These are phyloP conservation scores for Rhizopogon roseolus DNA, from an alignment of 768 basidiomycete species.

Conservation along the genomic window DNA sequence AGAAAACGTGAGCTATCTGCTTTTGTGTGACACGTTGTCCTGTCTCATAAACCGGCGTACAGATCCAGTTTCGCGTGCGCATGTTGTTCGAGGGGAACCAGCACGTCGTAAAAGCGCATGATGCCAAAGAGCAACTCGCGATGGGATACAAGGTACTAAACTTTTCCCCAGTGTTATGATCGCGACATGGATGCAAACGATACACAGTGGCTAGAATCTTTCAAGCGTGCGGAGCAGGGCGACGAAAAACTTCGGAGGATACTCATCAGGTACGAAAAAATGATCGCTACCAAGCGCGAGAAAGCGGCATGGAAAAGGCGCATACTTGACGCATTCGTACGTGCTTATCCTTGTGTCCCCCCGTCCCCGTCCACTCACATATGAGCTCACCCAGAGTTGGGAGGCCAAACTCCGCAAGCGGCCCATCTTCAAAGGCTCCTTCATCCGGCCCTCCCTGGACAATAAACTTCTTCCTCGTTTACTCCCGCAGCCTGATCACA, in stretches of 20 bases:
- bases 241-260: conserved; percentile 41
- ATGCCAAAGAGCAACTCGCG: conserved; percentile 41
- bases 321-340: conserved; percentile 48
- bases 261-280: conserved; percentile 51
- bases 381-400: conserved; percentile 42
- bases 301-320: conserved; percentile 45
- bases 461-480: conserved; percentile 76
- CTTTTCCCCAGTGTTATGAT: background rate
- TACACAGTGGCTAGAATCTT: conserved; percentile 55
- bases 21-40: background rate
- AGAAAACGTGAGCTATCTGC: conserved; percentile 39
- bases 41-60: conserved; percentile 5
- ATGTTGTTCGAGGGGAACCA: conserved; percentile 49
- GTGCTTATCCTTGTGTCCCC: conserved; percentile 10
- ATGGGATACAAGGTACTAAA: conserved; percentile 53
- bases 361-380: background rate
- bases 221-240: conserved; percentile 49
- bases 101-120: conserved; percentile 47
- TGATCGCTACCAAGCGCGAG: conserved; percentile 48
- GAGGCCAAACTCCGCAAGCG: conserved; percentile 46
- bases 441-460: conserved; percentile 57
- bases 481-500: conserved; percentile 70
- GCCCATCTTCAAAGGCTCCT: conserved; percentile 68
- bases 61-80: conserved; percentile 59
- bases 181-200: background rate